Evolutionary conservation across 108 stramenopile species (phyloP).

Genomic region (Cyclotella kingstonii): DNA sequence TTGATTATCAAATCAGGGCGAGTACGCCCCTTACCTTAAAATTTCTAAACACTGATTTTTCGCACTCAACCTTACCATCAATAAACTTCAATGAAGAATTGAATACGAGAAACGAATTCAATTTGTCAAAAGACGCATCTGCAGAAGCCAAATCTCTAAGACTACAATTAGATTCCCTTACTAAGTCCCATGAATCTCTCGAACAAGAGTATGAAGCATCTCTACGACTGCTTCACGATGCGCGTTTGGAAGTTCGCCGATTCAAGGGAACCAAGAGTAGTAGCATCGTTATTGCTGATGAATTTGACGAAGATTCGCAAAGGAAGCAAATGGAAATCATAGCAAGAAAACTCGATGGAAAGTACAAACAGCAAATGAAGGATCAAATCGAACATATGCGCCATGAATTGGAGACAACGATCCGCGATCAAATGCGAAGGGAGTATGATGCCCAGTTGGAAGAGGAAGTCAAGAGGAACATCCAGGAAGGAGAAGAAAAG

Average conservation of each 20-base stretch:
- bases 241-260: constrained; percentile 33
- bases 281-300: neutral
- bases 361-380: constrained; percentile 40
- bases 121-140: neutral
- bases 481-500: too few species aligned
- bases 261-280: constrained; percentile 13
- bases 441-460: neutral
- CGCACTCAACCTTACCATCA: neutral
- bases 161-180: constrained; percentile 17
- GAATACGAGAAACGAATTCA: neutral
- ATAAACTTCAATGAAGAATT: neutral
- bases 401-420: constrained; percentile 9
- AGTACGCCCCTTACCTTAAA: too few species aligned
- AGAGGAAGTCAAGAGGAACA: neutral
- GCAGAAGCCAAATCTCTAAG: constrained; percentile 9
- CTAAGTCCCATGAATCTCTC: constrained; percentile 23
- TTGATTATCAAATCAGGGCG: too few species aligned
- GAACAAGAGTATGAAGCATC: constrained; percentile 43
- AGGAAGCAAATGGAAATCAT: constrained; percentile 19
- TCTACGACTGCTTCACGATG: constrained; percentile 40
- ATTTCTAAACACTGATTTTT: neutral
- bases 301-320: constrained; percentile 8
- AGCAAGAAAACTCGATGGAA: constrained; percentile 17
- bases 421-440: neutral
- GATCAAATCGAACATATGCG: constrained; percentile 28